Conservation (phyloP, 1,284 basidiomycete genomes). For the Thecaphora frezii region DNA sequence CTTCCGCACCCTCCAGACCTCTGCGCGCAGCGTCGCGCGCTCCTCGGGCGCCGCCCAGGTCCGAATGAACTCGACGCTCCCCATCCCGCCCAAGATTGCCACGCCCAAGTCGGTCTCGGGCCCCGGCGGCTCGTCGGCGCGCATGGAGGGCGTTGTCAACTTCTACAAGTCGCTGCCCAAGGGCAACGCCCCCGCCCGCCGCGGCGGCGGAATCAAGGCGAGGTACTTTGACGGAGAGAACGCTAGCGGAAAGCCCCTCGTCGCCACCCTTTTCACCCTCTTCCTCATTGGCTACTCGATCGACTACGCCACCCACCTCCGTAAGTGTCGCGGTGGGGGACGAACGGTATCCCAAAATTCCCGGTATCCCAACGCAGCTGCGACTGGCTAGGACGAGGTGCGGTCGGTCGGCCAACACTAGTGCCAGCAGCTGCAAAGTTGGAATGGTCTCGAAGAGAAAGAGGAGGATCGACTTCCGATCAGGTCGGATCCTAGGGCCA, state of each 20-base stretch:
- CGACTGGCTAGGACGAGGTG: no score
- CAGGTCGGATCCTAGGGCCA: no score
- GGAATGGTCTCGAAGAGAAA: no score
- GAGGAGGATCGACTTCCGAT: no score
- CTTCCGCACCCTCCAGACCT: conserved; percentile 14
- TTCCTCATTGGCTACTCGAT: conserved; percentile 72
- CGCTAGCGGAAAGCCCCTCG: conserved; percentile 74
- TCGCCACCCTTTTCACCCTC: conserved; percentile 72
- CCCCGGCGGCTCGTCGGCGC: conserved; percentile 73
- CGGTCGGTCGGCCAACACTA: no score
- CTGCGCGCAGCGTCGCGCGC: conserved; percentile 5
- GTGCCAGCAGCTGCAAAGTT: no score
- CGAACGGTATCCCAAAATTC: no score
- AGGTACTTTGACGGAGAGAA: conserved; percentile 82
- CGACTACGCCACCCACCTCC: conserved; percentile 49
- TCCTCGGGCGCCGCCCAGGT: conserved; percentile 17
- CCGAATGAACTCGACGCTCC: conserved; percentile 54
- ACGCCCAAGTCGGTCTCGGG: conserved; percentile 82
- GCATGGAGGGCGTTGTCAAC: conserved; percentile 80
- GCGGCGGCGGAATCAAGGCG: conserved; percentile 72
- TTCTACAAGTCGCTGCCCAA: conserved; percentile 91
- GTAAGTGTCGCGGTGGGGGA: conserved; percentile 23
- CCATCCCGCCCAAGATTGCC: conserved; percentile 92
- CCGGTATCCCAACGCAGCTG: no score
- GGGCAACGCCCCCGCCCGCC: conserved; percentile 67